These are phyloP conservation scores for Scutellaria minor DNA, from an alignment of 257 asterid genomes.

Conservation along the genomic window DNA sequence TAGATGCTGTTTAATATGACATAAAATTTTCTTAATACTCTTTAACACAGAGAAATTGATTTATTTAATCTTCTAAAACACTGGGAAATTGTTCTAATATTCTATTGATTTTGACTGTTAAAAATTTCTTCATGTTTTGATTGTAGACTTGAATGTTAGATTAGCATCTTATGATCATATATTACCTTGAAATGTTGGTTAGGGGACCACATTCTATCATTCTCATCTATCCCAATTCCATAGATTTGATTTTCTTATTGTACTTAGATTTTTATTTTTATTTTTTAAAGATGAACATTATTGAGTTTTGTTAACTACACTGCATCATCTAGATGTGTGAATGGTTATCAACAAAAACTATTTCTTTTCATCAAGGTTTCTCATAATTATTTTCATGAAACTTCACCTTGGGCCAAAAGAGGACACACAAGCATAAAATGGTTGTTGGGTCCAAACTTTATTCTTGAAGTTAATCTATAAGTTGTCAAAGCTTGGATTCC, in stretches of 20 bases:
- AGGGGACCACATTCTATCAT: neutral
- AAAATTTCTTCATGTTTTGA: neutral
- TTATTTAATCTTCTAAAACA: too few relatives aligned
- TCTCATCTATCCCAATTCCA: constrained; percentile 3
- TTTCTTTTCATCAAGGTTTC: neutral
- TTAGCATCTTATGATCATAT: too few relatives aligned
- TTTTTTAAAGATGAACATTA: too few relatives aligned
- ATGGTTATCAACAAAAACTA: too few relatives aligned
- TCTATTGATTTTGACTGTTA: neutral
- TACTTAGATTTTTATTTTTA: neutral
- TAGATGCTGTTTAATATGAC: neutral
- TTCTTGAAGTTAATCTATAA: neutral
- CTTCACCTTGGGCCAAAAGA: too few relatives aligned
- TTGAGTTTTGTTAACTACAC: too few relatives aligned
- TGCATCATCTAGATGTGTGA: too few relatives aligned
- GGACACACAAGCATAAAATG: neutral
- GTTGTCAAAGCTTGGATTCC: neutral
- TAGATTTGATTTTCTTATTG: neutral
- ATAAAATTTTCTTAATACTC: too few relatives aligned
- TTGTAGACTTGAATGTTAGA: neutral
- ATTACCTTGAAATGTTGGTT: neutral
- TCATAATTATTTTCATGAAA: neutral
- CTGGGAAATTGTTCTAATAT: neutral
- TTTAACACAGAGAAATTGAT: too few relatives aligned
- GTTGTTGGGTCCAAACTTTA: neutral